These are phyloP conservation scores for Komagataella kurtzmanii DNA, from an alignment of 805 yeast species.

Conservation along the genomic window DNA sequence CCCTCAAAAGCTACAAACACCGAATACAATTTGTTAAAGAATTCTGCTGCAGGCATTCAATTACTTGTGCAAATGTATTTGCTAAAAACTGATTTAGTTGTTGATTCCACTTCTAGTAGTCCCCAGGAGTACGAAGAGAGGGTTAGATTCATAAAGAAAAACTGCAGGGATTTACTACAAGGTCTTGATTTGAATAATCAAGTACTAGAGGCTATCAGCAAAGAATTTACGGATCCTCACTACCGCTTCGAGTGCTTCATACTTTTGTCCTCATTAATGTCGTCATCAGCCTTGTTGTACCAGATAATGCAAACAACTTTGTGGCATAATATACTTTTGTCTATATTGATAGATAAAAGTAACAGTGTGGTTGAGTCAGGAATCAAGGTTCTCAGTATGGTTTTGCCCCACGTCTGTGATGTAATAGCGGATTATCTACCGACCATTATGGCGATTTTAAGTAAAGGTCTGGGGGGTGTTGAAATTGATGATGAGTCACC, in stretches of 20 bases:
- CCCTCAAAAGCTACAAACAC: not conserved
- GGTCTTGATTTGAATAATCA: slow-evolving; percentile 28
- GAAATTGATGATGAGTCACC: not conserved
- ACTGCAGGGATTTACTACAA: slow-evolving; percentile 25
- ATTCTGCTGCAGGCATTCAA: not conserved
- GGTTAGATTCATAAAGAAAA: slow-evolving; percentile 29
- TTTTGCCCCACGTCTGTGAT: slow-evolving; percentile 11
- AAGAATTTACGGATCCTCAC: slow-evolving; percentile 17
- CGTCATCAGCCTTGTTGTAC: slow-evolving; percentile 6
- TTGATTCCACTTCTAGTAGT: too few relatives aligned
- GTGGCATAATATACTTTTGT: slow-evolving; percentile 21
- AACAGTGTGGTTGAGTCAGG: slow-evolving; percentile 24
- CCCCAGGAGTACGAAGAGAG: slow-evolving; percentile 33
- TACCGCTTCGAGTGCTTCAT: slow-evolving; percentile 24
- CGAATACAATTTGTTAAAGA: too few relatives aligned
- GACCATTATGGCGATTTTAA: not conserved
- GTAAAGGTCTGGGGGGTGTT: not conserved
- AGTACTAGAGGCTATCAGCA: slow-evolving; percentile 23
- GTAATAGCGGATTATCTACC: not conserved
- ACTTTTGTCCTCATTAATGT: slow-evolving; percentile 23
- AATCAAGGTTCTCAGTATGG: slow-evolving; percentile 17
- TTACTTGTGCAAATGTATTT: too few relatives aligned
- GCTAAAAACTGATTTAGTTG: not conserved
- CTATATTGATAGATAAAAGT: slow-evolving; percentile 27
- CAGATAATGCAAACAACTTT: slow-evolving; percentile 21